Percentiles rank a stretch among this genome's conserved stretches.
Evolutionary conservation across 1,139 yeast genomes (phyloP).

Genomic region (Blastobotrys capitulatus): DNA sequence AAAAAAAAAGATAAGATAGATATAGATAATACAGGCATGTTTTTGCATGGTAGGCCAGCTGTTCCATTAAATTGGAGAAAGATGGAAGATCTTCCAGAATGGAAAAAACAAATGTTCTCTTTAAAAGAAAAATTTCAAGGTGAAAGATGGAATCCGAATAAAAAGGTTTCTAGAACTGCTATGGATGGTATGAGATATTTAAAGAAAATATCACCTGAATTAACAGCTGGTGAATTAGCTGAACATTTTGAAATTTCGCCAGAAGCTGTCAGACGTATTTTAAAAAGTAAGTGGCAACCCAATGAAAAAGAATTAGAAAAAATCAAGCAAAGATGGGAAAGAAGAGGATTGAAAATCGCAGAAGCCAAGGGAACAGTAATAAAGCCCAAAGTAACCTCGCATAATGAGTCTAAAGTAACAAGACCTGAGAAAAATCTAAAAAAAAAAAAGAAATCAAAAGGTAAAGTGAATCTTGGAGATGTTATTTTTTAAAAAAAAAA

Average conservation of each 20-base stretch:
- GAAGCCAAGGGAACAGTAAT: conserved; percentile 2
- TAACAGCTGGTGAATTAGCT: conserved; percentile 58
- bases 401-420: not conserved
- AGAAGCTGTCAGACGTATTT: conserved; percentile 74
- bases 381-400: not conserved
- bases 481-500: conserved; percentile 6
- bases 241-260: conserved; percentile 67
- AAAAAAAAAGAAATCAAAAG: conserved; percentile 25
- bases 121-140: conserved; percentile 53
- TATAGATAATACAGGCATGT: conserved; percentile 11
- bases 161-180: conserved; percentile 60
- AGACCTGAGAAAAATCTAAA: not conserved
- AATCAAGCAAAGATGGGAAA: conserved; percentile 46
- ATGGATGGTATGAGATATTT: conserved; percentile 61
- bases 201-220: conserved; percentile 49
- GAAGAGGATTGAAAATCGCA: conserved; percentile 38
- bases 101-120: conserved; percentile 66
- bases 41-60: conserved; percentile 12
- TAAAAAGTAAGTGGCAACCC: conserved; percentile 76
- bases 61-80: conserved; percentile 43
- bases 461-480: conserved; percentile 15
- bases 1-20: too few relatives aligned
- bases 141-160: conserved; percentile 62
- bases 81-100: conserved; percentile 42
- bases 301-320: conserved; percentile 44